Evolutionary conservation across 805 yeast species (phyloP).

Genomic region (Spathaspora hagerdaliae): DNA sequence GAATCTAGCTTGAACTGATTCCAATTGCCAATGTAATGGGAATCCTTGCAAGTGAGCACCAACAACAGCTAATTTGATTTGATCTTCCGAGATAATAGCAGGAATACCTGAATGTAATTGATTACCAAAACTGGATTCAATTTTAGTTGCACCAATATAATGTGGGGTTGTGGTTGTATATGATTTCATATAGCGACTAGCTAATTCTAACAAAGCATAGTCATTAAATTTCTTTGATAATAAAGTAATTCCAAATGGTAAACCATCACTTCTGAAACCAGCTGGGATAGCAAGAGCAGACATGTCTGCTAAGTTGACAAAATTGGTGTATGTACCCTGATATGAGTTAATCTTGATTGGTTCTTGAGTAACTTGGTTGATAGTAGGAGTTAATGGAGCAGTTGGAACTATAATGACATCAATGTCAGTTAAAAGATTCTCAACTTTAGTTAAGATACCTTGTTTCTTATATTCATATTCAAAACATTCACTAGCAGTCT

Average conservation of each 20-base stretch:
- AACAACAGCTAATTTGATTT: constrained; percentile 81
- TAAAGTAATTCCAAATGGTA: constrained; percentile 88
- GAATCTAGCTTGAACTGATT: constrained; percentile 74
- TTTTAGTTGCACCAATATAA: constrained; percentile 50
- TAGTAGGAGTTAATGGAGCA: constrained; percentile 86
- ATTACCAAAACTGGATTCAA: constrained; percentile 9
- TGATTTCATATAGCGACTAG: constrained; percentile 60
- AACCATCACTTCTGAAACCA: constrained; percentile 78
- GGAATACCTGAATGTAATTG: constrained; percentile 40
- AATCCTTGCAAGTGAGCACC: constrained; percentile 92
- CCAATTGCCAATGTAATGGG: constrained; percentile 91
- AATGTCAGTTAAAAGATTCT: constrained; percentile 48
- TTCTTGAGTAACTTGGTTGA: constrained; percentile 66
- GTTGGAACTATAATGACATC: constrained; percentile 90
- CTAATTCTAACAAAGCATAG: constrained; percentile 82
- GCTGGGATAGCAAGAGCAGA: constrained; percentile 90
- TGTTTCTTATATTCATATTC: constrained; percentile 85
- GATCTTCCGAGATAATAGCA: constrained; percentile 31
- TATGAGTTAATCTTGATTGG: constrained; percentile 80
- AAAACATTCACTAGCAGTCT: constrained; percentile 79
- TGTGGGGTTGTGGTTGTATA: constrained; percentile 45
- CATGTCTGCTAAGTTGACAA: constrained; percentile 90
- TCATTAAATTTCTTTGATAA: constrained; percentile 81
- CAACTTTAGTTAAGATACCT: constrained; percentile 65
- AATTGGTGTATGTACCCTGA: constrained; percentile 98